A percentile compares a stretch with the other conserved stretches of the same genome.
Evolutionary conservation across 106 monocot genomes (phyloP).

Genomic region (Dendrobium officinale): DNA sequence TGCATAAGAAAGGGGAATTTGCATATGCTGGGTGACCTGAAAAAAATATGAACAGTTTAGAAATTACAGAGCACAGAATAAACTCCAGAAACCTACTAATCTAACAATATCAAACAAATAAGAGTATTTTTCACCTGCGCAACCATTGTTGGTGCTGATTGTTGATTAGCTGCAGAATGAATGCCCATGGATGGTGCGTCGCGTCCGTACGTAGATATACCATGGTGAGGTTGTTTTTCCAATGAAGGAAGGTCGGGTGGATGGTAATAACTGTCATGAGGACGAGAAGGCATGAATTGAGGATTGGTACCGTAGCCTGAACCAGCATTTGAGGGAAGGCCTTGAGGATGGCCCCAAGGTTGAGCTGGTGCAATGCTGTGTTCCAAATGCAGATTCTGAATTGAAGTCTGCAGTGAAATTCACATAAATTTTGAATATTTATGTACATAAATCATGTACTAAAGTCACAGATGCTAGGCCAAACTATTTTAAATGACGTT

Average conservation of each 20-base stretch:
- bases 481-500: not conserved
- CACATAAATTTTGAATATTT: not conserved
- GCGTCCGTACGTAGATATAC: conserved; percentile 69
- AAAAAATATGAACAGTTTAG: not conserved
- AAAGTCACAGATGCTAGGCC: no score
- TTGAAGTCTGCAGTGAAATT: conserved; percentile 30
- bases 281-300: conserved; percentile 54
- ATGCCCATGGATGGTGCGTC: conserved; percentile 43
- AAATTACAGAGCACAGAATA: no score
- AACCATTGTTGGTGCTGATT: conserved; percentile 16
- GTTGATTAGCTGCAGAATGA: conserved; percentile 31
- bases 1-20: conserved; percentile 85
- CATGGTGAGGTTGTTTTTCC: conserved; percentile 66
- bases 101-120: not conserved
- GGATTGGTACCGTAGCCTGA: conserved; percentile 54
- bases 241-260: conserved; percentile 44
- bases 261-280: conserved; percentile 59
- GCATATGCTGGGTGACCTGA: conserved; percentile 92
- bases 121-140: conserved; percentile 38
- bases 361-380: conserved; percentile 60
- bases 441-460: not conserved
- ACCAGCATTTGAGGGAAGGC: conserved; percentile 37
- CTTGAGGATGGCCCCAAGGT: conserved; percentile 66
- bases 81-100: not conserved
- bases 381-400: conserved; percentile 51